A percentile compares a stretch with the other conserved stretches of the same genome.
phyloP scores from a whole-genome alignment of 768 basidiomycete genomes.

The Lactifluus volemus region DNA sequence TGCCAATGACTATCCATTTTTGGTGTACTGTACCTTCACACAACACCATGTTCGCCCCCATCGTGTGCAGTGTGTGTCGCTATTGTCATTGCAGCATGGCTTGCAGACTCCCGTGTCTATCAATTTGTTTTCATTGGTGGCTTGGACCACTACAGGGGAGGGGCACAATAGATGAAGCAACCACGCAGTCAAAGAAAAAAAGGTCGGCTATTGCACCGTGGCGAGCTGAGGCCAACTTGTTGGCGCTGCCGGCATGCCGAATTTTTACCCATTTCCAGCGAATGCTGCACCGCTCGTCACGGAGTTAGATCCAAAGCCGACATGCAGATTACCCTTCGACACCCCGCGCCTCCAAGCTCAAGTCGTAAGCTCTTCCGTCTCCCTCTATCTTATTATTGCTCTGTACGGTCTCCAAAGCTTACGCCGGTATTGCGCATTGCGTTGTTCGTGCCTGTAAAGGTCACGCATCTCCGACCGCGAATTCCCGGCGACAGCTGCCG shows the following conservation, averaged over 20 bases:
- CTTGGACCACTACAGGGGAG: neutral
- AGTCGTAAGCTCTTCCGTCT: neutral
- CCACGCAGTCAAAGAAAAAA: neutral
- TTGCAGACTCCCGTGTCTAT: neutral
- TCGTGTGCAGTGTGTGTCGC: neutral
- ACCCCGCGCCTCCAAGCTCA: neutral
- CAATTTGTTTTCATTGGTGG: neutral
- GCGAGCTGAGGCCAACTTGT: neutral
- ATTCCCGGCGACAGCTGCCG: constrained; percentile 16
- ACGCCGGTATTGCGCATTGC: neutral
- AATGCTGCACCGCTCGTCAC: constrained; percentile 7
- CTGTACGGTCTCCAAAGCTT: neutral
- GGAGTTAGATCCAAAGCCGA: constrained; percentile 5
- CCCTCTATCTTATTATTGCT: neutral
- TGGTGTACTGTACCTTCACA: neutral
- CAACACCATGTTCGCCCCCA: neutral
- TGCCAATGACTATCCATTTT: constrained; percentile 14
- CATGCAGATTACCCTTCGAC: neutral
- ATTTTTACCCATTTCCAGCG: constrained; percentile 14
- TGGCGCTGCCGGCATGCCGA: constrained; percentile 16
- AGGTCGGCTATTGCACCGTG: neutral
- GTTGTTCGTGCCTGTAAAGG: constrained; percentile 1
- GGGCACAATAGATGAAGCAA: neutral
- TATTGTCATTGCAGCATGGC: neutral
- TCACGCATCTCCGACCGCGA: constrained; percentile 5